phyloP scores from a whole-genome alignment of 1,139 yeast genomes.

The Yamadazyma blattariae region DNA sequence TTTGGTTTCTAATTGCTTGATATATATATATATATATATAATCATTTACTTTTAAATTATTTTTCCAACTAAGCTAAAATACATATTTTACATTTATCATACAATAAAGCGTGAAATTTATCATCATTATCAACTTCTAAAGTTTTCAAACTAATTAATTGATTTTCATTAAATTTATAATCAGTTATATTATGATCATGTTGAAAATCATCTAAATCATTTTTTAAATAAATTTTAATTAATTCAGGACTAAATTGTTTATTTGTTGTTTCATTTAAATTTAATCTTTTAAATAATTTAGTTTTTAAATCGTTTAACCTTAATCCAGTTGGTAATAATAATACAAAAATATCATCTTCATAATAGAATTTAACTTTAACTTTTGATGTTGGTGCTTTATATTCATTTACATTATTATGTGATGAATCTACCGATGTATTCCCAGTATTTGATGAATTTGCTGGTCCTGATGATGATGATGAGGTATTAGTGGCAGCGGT shows the following conservation, averaged over 20 bases:
- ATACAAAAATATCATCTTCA: constrained; percentile 87
- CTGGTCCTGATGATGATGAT: constrained; percentile 5
- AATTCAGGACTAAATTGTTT: constrained; percentile 10
- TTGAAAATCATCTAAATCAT: constrained; percentile 41
- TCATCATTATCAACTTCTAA: constrained; percentile 42
- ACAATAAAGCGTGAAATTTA: constrained; percentile 40
- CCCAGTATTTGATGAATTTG: not conserved
- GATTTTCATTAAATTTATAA: constrained; percentile 21
- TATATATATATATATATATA: no score
- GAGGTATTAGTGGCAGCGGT: not conserved
- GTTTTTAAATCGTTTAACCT: constrained; percentile 59
- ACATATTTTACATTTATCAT: constrained; percentile 46
- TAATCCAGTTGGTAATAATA: constrained; percentile 65
- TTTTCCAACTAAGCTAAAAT: constrained; percentile 25
- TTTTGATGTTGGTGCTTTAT: constrained; percentile 20
- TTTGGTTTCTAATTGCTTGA: no score
- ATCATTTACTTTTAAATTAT: no score
- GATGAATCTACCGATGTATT: not conserved
- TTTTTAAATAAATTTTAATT: constrained; percentile 36
- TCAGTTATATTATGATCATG: constrained; percentile 28
- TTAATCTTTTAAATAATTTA: constrained; percentile 64
- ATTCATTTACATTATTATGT: not conserved
- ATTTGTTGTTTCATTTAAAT: constrained; percentile 12
- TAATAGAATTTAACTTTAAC: constrained; percentile 81
- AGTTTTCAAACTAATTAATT: constrained; percentile 22